phyloP scores from a whole-genome alignment of 148 eudicot genomes.

The Silene uniflora region DNA sequence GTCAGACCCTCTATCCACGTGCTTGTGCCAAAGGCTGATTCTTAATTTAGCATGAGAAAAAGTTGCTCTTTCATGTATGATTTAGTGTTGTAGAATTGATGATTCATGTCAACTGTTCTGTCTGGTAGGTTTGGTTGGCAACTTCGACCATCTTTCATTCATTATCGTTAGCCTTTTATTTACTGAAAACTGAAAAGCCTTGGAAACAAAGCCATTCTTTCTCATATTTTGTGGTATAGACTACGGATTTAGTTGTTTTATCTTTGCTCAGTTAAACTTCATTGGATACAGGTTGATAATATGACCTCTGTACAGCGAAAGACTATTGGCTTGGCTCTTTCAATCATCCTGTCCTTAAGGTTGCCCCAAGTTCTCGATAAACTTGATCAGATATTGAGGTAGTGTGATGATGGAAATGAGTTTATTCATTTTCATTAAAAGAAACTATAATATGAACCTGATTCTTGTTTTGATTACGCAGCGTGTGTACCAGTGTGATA shows the following conservation, averaged over 20 bases:
- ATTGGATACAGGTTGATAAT: constrained; percentile 65
- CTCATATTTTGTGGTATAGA: not conserved
- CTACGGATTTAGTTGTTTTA: not conserved
- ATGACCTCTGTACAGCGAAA: constrained; percentile 67
- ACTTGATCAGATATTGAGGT: constrained; percentile 93
- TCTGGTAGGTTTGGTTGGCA: not conserved
- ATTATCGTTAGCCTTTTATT: not conserved
- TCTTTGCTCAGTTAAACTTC: constrained; percentile 8
- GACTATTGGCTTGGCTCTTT: constrained; percentile 83
- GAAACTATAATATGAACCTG: constrained; percentile 1
- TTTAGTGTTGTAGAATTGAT: not conserved
- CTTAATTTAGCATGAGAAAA: not conserved
- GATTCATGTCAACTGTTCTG: not conserved
- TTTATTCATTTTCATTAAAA: constrained; percentile 4
- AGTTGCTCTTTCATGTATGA: not conserved
- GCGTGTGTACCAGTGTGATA: constrained; percentile 86
- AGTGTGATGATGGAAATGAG: constrained; percentile 9
- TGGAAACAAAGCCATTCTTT: not conserved
- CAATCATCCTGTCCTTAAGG: constrained; percentile 77
- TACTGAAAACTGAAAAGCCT: not conserved
- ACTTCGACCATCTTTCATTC: not conserved
- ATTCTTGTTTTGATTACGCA: constrained; percentile 28
- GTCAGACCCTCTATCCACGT: not conserved
- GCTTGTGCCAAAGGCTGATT: not conserved
- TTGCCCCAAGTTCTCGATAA: constrained; percentile 89